Evolutionary conservation across 805 yeast genomes (phyloP), one percentile per base, ranked within the genome.

Genomic region (Ogataea chonburiensis): DNA sequence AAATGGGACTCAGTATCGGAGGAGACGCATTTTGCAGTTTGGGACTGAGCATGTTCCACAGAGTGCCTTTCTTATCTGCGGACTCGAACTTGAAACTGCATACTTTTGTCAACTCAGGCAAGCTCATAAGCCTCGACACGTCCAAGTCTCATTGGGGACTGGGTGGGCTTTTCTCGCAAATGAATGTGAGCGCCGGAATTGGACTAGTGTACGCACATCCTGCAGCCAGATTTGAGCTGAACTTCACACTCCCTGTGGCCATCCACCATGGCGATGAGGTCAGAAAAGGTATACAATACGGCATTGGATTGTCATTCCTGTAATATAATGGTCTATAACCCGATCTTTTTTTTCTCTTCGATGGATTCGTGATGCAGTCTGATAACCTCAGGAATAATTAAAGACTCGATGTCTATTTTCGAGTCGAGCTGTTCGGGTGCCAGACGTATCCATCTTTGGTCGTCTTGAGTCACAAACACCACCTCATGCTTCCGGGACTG

Each of bases 401-500:
- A 43, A 20, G 81, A 73, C 61, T 91, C 98, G 39, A 91, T 85
- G 44, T 83, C 94, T 2, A 67, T 62, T 3, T 58, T 41, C 2
- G 59, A 53, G 3, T 56, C 47, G 2, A 60, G 50, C 40, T 75
- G 70, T 7, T 65, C 69, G 0, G 66, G 61, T 0, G 64, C 34
- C 21, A 86, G 56, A 43, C 57, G 68, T 34, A 76, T 59, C 88
- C 88, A 80, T 8, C 53, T 42, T 3, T 60, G 59, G 6, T 56
- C 58, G 4, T 69, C 70, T 1, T 68, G 68, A 3, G 75, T 73
- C 3, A 93, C 96, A 58, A 93, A 86, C 2, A 86, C 88, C 24
- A 93, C 96, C 56, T 88, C 89, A 38, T 68, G 67, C 60, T 88
- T 91, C 54, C 98, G 77, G 0, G 94, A 82, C 55, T 89, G 96